Evolutionary conservation across 306 rosid genomes (phyloP), one percentile per base, ranked within the genome.

Genomic region (Crataegus laevigata): DNA sequence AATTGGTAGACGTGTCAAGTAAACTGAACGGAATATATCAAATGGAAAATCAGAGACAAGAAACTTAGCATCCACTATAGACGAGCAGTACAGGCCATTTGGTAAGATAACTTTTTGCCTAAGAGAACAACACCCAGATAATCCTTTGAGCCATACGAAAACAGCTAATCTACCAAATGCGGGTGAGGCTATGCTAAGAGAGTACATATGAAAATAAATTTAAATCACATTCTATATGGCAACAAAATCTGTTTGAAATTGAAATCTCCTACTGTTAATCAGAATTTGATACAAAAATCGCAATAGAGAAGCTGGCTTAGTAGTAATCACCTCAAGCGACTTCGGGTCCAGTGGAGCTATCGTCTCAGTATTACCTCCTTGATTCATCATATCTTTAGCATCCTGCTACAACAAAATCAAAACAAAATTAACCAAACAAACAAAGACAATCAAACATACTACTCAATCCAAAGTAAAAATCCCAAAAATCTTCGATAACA

Each of bases 351-450:
- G 82, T 2, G 89, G 82, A 75, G 89, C 80, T 66, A 94, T 75
- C 80, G 93, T 86, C 88, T 90, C 97, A 22, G 91, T 84, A 76
- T 82, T 84, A 77, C 86, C 85, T 82, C 91, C 96, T 85, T 91
- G 96, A 51, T 90, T 94, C 80, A 91, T 84, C 93, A 78, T 90
- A 73, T 77, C 72, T 75, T 69, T 59, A 81, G 77, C 85, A 91
- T 81, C 85, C 94, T 85, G 72, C 59, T 76, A 58, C 32, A 36
- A 61, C 19, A 63, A 77, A 29, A 76, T 66, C 50, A 79, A 70
- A 59, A 71, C 58, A 36, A 30, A 52, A 72, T 55, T 26, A 76
- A 51, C 66, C 60, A 19, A 79, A 5, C 19, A 42, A 43, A 50
- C 25, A 25, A 77, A 50, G n/a, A 50, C 17, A 15, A 17, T 17